phyloP scores from a whole-genome alignment of 108 stramenopile genomes.

The Nitzschia putrida region DNA sequence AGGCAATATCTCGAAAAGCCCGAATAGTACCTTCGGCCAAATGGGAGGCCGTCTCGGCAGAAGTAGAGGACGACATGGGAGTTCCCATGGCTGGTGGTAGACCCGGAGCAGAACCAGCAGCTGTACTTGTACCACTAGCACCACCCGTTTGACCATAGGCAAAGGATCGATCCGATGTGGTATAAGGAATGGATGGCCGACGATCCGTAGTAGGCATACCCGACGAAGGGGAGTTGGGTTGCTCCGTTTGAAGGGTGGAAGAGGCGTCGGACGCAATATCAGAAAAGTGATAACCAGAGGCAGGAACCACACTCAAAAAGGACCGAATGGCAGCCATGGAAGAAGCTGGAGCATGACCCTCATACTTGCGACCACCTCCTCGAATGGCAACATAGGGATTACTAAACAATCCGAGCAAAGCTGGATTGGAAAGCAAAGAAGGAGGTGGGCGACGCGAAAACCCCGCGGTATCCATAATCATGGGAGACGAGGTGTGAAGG shows the following conservation, averaged over 20 bases:
- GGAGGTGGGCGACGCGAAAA: not conserved
- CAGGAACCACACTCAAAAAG: conserved; percentile 18
- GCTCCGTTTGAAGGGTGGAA: conserved; percentile 1
- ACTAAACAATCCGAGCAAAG: conserved; percentile 27
- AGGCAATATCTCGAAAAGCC: conserved; percentile 77
- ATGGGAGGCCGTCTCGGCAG: conserved; percentile 68
- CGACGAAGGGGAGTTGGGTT: not conserved
- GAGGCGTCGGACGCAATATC: not conserved
- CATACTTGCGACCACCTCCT: conserved; percentile 16
- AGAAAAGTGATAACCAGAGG: not conserved
- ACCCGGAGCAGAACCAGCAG: too few species aligned
- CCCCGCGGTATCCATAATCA: conserved; percentile 12
- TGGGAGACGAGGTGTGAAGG: not conserved
- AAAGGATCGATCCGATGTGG: not conserved
- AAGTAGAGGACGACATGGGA: not conserved
- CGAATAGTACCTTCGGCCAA: conserved; percentile 81
- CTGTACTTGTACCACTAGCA: too few species aligned
- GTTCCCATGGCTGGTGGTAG: not conserved
- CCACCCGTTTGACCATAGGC: not conserved
- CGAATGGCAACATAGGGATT: conserved; percentile 42
- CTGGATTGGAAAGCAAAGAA: conserved; percentile 13
- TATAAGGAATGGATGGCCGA: not conserved
- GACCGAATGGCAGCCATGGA: conserved; percentile 39
- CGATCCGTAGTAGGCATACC: not conserved
- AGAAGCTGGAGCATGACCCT: conserved; percentile 5